Conservation (phyloP, 768 basidiomycete species). For the Lyophyllum decastes region DNA sequence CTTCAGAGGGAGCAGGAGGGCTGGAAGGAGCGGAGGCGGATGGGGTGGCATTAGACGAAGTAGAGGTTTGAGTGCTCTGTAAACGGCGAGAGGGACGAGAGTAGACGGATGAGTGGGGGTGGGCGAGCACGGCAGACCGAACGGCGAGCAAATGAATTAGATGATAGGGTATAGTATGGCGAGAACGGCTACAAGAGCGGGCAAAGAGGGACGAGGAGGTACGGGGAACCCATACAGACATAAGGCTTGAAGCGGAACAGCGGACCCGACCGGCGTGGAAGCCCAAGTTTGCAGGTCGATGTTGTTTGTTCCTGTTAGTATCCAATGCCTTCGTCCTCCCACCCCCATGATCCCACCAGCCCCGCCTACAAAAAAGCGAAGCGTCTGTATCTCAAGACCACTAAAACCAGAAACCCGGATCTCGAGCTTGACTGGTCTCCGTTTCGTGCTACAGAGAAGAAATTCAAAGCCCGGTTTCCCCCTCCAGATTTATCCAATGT, state of each 20-base stretch:
- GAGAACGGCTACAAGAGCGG: constrained; percentile 37
- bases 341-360: constrained; percentile 46
- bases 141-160: constrained; percentile 20
- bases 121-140: constrained; percentile 8
- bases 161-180: constrained; percentile 26
- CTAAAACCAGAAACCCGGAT: constrained; percentile 48
- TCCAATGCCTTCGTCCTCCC: constrained; percentile 28
- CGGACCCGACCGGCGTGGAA: not conserved
- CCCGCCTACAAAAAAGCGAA: constrained; percentile 61
- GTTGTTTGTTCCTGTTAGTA: constrained; percentile 34
- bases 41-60: constrained; percentile 16
- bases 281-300: not conserved
- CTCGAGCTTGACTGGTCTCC: constrained; percentile 65
- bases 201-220: constrained; percentile 42
- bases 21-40: constrained; percentile 12
- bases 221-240: constrained; percentile 82
- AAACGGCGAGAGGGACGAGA: constrained; percentile 19
- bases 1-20: constrained; percentile 34
- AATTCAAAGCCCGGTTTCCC: constrained; percentile 77
- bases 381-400: constrained; percentile 59
- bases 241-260: constrained; percentile 28
- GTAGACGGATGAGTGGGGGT: constrained; percentile 21
- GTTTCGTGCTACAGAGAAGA: constrained; percentile 79
- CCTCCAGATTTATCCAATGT: constrained; percentile 72
- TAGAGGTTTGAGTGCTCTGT: constrained; percentile 35